Conservation (phyloP, 2,329 filamentous ascomycete species). For the Penicillium decumbens region DNA sequence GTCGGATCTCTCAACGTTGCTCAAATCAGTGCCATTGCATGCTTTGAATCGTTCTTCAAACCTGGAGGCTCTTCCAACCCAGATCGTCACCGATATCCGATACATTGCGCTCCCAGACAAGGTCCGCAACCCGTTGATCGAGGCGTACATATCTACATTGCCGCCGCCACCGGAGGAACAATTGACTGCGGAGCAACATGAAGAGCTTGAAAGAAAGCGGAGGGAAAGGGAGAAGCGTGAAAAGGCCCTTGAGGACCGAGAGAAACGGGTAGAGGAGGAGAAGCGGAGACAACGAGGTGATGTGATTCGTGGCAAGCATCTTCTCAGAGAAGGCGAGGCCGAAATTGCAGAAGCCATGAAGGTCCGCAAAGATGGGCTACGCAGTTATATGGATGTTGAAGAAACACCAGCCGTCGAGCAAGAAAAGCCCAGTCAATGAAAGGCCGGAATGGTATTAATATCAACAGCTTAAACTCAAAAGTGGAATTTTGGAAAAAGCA, state of each 20-base stretch:
- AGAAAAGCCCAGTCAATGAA: constrained; percentile 11
- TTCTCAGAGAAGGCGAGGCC: constrained; percentile 42
- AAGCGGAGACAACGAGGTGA: constrained; percentile 40
- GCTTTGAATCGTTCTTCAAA: constrained; percentile 40
- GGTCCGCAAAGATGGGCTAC: constrained; percentile 41
- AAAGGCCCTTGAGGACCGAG: constrained; percentile 41
- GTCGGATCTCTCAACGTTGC: constrained; percentile 43
- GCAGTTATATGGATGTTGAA: constrained; percentile 37
- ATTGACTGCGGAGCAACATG: constrained; percentile 37
- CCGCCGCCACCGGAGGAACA: constrained; percentile 36
- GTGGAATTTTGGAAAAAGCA: not conserved
- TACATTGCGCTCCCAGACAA: constrained; percentile 42
- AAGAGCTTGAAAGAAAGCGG: constrained; percentile 35
- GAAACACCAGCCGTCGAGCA: constrained; percentile 8
- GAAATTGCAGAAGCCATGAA: constrained; percentile 45
- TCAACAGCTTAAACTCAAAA: not conserved
- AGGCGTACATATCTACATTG: constrained; percentile 43
- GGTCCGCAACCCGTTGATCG: constrained; percentile 39
- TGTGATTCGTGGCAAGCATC: constrained; percentile 39
- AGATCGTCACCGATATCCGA: constrained; percentile 43
- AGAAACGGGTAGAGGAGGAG: constrained; percentile 42
- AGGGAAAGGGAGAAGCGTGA: constrained; percentile 44
- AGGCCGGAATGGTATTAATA: not conserved
- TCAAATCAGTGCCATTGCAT: constrained; percentile 42
- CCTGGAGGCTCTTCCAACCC: constrained; percentile 37